Conservation (phyloP, 2,329 filamentous ascomycete genomes). For the Ilyonectria mors-panacis region DNA sequence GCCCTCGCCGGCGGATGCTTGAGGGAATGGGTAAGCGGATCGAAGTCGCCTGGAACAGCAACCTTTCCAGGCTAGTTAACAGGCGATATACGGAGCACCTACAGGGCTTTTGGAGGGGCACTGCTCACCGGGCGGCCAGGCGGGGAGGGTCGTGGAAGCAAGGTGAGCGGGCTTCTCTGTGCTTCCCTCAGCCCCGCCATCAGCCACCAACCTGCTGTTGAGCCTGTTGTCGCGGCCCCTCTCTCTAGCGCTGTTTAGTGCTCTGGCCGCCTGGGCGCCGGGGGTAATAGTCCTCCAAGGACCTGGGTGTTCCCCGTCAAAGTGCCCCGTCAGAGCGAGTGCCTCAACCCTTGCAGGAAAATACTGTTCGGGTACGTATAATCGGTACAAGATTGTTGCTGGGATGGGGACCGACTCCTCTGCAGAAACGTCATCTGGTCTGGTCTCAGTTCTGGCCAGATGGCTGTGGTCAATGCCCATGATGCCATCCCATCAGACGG, state of each 20-base stretch:
- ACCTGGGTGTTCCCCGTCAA: background rate
- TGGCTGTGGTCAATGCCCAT: constrained; percentile 25
- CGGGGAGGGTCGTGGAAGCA: background rate
- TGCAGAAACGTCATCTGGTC: constrained; percentile 21
- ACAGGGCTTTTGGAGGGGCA: background rate
- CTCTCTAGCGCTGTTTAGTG: constrained; percentile 10
- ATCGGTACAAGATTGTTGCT: background rate
- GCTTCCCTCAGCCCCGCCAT: constrained; percentile 39
- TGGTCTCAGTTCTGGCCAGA: constrained; percentile 15
- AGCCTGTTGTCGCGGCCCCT: constrained; percentile 1
- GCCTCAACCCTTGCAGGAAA: background rate
- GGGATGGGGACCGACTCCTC: background rate
- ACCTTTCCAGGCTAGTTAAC: no score
- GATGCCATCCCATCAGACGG: constrained; percentile 22
- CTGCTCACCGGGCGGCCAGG: constrained; percentile 29
- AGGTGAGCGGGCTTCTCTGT: constrained; percentile 27
- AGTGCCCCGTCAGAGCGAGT: background rate
- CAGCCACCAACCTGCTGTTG: constrained; percentile 21
- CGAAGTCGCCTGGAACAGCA: no score
- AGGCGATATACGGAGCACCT: background rate
- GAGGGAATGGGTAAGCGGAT: no score
- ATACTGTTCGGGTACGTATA: background rate
- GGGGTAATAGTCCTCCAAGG: no score
- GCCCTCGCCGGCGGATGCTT: no score
- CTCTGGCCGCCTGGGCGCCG: constrained; percentile 11